Evolutionary conservation across 495 filamentous ascomycete species (phyloP), one percentile per base, ranked within the genome.

Genomic region (Penicillium tannophilum): DNA sequence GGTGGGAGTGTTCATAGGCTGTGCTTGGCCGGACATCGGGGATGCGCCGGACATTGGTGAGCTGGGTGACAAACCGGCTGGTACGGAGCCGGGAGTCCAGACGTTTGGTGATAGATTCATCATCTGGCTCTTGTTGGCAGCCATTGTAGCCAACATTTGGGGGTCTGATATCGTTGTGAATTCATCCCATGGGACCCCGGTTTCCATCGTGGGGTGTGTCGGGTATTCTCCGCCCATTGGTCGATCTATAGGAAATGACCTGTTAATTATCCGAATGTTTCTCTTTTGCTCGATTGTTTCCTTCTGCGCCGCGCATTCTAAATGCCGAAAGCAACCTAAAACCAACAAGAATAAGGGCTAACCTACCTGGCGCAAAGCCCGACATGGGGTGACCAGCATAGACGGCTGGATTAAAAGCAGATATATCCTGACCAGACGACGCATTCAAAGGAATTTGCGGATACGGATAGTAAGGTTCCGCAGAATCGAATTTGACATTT

Each of bases 401-500:
- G 19, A 63, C 59, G 19, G 52, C 66, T 1, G 73, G 52, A 20
- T 64, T 70, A 39, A 73, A 76, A 1, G 67, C 57, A n/a, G 72
- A 17, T 50, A 76, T 74, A 16, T 80, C 78, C 31, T 64, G 75
- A 39, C 59, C 67, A 1, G 78, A 65, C 9, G 67, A 61, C 1
- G 58, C 55, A 31, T 62, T 71, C 57, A 79, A 64, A 10, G 76
- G 65, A 19, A 80, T 72, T 42, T 73, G 64, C 31, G 66, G 65
- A 52, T 79, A 82, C 23, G 72, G 69, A 54, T 77, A 79, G 53
- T 73, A 80, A 1, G 77, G 61, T 31, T 78, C 77, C 4, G 71
- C 45, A 30, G 73, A 66, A 12, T 79, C 76, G 3, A 60, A 33
- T 23, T 63, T 63, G 54, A 70, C 19, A 28, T 58, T 66, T 9